Base-by-base conservation (phyloP, 2,329 filamentous ascomycete genomes). In the Lomentospora prolificans region DNA sequence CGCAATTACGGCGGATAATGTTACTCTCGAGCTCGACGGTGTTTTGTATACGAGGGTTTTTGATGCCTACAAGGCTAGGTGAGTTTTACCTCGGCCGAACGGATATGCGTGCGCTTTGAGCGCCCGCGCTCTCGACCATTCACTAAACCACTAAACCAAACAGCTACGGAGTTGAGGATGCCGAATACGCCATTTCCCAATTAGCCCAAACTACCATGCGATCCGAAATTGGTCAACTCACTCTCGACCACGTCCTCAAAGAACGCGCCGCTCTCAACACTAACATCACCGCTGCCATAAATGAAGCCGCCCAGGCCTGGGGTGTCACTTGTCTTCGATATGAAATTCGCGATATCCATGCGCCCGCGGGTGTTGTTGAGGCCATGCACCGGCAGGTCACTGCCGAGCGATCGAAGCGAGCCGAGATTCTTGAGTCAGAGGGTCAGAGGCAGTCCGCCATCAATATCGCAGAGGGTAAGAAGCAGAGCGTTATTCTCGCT, bases 371-470 rank as follows among this genome's bases (percentile, higher is more conserved):
- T 52, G 94, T 99, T 10, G 92, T 97, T 58, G 89, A 91, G 65
- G 94, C 94, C 65, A 99, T 99, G 94, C 94, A 99, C 75, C 83
- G 94, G 61, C 92, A 97, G 70, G 94, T 99, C 53, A 97, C 94
- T 0, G 94, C 94, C 17, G 94, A 99, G 75, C 87, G 94, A 44
- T 95, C 89, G 66, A 99, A 99, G 80, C 87, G 94, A 61, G 94
- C 94, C 57, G 94, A 99, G 75, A 99, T 99, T 64, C 79, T 99
- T 51, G 94, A 99, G 58, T 96, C 90, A 0, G 94, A 99, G 68
- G 94, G 94, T 72, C 94, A 99, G 73, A 81, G 94, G 60, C 94
- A 99, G 75, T 92, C 86, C 65, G 94, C 94, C 39, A 99, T 99
- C 80, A 99, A 99, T 71, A 96, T 99, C 62, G 94, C 94, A 56